A percentile compares a stretch with the other conserved stretches of the same genome.
phyloP scores from a whole-genome alignment of 2,329 filamentous ascomycete species.

The Alternaria rosae region DNA sequence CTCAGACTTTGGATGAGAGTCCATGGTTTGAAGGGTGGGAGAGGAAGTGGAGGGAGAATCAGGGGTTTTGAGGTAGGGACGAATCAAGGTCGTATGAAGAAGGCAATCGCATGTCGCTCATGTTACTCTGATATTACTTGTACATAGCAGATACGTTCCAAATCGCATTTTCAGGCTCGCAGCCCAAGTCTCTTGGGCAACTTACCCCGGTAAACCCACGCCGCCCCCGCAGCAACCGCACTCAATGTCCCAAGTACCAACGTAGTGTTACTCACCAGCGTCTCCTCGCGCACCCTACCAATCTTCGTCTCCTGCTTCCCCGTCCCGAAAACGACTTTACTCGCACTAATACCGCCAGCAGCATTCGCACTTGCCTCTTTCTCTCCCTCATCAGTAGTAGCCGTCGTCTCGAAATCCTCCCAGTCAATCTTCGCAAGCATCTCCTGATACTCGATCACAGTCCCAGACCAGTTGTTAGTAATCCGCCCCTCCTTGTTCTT shows the following conservation, averaged over 20 bases:
- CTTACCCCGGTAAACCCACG: slow-evolving; percentile 32
- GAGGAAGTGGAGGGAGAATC: slow-evolving; percentile 72
- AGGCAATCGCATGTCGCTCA: not conserved
- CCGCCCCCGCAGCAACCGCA: slow-evolving; percentile 47
- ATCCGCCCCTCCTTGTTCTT: slow-evolving; percentile 62
- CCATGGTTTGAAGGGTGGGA: slow-evolving; percentile 82
- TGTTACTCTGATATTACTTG: not conserved
- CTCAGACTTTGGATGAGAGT: slow-evolving; percentile 73
- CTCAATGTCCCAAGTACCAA: slow-evolving; percentile 48
- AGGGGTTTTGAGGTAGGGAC: slow-evolving; percentile 60
- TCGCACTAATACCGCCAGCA: slow-evolving; percentile 29
- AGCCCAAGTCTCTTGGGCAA: slow-evolving; percentile 23
- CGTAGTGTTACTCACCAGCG: slow-evolving; percentile 48
- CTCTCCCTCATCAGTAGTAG: not conserved
- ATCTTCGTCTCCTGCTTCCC: slow-evolving; percentile 48
- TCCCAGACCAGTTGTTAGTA: slow-evolving; percentile 65
- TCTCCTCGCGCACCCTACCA: slow-evolving; percentile 57
- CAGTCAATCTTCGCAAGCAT: slow-evolving; percentile 53
- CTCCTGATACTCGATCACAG: slow-evolving; percentile 64
- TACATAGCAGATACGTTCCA: not conserved
- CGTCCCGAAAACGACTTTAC: slow-evolving; percentile 40
- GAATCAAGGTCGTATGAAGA: not conserved
- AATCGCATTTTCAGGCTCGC: not conserved
- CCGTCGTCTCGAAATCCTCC: slow-evolving; percentile 53
- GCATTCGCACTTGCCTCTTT: not conserved